Percentiles rank a stretch among this genome's conserved stretches.
Conservation (phyloP, 371 early-diverging fungal genomes). For the Mortierella sp. region DNA sequence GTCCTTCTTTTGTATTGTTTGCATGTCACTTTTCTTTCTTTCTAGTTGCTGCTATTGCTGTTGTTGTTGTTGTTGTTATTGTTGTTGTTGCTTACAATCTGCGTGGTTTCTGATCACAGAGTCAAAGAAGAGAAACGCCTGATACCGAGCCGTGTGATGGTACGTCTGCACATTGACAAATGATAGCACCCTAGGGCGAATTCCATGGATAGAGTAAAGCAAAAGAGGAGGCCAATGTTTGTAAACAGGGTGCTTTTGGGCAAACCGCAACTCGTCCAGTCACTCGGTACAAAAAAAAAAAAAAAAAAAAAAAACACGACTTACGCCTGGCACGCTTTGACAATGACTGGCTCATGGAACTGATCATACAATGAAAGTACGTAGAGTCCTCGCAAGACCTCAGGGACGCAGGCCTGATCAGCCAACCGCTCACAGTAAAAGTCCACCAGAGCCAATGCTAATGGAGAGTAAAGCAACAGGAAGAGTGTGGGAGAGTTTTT, state of each 20-base stretch:
- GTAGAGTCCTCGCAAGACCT: conserved; percentile 66
- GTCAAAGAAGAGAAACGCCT: conserved; percentile 58
- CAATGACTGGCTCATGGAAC: conserved; percentile 63
- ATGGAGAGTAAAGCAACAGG: neutral
- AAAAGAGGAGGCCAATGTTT: neutral
- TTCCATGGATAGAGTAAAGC: neutral
- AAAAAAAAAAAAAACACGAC: neutral
- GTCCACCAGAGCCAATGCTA: conserved; percentile 70
- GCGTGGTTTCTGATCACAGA: conserved; percentile 5
- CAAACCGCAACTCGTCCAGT: no score
- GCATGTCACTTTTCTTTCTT: neutral
- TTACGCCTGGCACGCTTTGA: conserved; percentile 60
- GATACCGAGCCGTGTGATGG: conserved; percentile 58
- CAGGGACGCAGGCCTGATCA: conserved; percentile 72
- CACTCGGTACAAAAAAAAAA: conserved; percentile 33
- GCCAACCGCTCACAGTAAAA: conserved; percentile 76
- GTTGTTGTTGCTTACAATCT: conserved; percentile 1
- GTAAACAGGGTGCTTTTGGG: neutral
- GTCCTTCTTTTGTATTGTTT: neutral
- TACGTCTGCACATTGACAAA: conserved; percentile 64
- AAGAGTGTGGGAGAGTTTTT: neutral
- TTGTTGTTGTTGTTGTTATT: no score
- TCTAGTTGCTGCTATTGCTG: no score
- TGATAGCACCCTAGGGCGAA: conserved; percentile 48
- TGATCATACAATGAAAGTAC: conserved; percentile 61